Conservation (phyloP, 2,329 filamentous ascomycete genomes). For the Dactylellina cionopaga region DNA sequence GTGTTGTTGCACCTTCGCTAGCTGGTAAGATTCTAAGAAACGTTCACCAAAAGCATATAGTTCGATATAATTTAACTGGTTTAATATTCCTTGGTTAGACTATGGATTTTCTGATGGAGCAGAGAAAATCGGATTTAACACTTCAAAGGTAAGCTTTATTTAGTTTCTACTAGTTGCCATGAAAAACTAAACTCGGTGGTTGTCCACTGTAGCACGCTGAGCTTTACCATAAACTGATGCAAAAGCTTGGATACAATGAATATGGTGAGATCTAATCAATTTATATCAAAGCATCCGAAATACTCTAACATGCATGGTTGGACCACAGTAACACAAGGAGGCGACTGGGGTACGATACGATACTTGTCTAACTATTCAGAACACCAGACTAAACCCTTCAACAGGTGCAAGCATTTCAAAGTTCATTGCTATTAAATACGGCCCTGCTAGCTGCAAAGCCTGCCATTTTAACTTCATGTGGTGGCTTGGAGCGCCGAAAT, state of each 20-base stretch:
- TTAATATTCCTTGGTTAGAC: slow-evolving; percentile 2
- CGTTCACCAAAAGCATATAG: too few species aligned
- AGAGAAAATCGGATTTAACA: slow-evolving; percentile 58
- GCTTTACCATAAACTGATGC: slow-evolving; percentile 61
- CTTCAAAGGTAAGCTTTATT: slow-evolving; percentile 20
- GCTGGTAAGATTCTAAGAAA: slow-evolving; percentile 10
- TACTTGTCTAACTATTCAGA: slow-evolving; percentile 31
- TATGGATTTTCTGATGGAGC: slow-evolving; percentile 62
- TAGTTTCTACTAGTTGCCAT: neutral
- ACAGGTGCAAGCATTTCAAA: slow-evolving; percentile 38
- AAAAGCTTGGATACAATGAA: slow-evolving; percentile 60
- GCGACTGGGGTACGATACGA: slow-evolving; percentile 57
- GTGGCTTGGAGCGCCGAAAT: slow-evolving; percentile 52
- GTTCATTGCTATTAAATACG: slow-evolving; percentile 34
- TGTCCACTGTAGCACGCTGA: slow-evolving; percentile 56
- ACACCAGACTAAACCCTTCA: too few species aligned
- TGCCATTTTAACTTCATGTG: slow-evolving; percentile 57
- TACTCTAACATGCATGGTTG: neutral
- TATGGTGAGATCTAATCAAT: slow-evolving; percentile 55
- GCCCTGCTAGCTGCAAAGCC: slow-evolving; percentile 54
- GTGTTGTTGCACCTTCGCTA: slow-evolving; percentile 62
- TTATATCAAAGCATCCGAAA: slow-evolving; percentile 53
- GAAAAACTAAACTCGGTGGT: slow-evolving; percentile 17
- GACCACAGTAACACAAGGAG: slow-evolving; percentile 57
- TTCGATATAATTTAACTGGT: too few species aligned